A percentile compares a stretch with the other conserved stretches of the same genome.
Evolutionary conservation across 192 early-diverging fungal species (phyloP).

Genomic region (Mortierella antarctica): DNA sequence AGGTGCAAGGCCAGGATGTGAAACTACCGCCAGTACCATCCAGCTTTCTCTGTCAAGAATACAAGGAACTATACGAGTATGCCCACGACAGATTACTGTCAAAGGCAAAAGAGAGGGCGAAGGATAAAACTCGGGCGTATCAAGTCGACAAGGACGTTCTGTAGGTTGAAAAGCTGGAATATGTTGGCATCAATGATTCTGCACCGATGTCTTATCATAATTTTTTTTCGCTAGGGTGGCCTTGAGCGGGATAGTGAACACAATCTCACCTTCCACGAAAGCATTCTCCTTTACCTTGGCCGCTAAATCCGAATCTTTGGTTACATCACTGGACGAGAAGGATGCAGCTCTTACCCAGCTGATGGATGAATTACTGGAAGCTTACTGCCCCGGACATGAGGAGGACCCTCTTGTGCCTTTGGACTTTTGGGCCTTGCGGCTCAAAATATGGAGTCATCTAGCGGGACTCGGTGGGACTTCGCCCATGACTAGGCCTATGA

Average conservation of each 20-base stretch:
- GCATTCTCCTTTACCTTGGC: constrained; percentile 9
- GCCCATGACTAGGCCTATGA: constrained; percentile 5
- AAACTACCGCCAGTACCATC: constrained; percentile 19
- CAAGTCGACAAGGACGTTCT: no score
- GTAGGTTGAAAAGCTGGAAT: constrained; percentile 15
- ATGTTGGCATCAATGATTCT: not conserved
- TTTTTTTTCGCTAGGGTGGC: constrained; percentile 20
- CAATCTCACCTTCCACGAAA: constrained; percentile 14
- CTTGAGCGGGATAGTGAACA: constrained; percentile 30
- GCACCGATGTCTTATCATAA: constrained; percentile 13
- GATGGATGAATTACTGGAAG: constrained; percentile 21
- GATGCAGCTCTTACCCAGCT: constrained; percentile 4
- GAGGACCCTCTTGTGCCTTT: constrained; percentile 19
- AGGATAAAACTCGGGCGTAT: no score
- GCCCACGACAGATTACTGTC: constrained; percentile 4
- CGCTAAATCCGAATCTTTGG: constrained; percentile 12
- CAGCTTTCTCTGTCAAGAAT: constrained; percentile 23
- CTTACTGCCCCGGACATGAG: constrained; percentile 13
- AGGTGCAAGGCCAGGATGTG: constrained; percentile 21
- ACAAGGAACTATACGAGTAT: constrained; percentile 31
- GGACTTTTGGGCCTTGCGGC: constrained; percentile 3
- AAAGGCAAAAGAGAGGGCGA: no score
- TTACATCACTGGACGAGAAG: constrained; percentile 10
- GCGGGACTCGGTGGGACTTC: not conserved
- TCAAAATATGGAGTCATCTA: constrained; percentile 17